Evolutionary conservation across 2,329 filamentous ascomycete genomes (phyloP), one percentile per base, ranked within the genome.

Genomic region (Ophiostoma novo-ulmi): DNA sequence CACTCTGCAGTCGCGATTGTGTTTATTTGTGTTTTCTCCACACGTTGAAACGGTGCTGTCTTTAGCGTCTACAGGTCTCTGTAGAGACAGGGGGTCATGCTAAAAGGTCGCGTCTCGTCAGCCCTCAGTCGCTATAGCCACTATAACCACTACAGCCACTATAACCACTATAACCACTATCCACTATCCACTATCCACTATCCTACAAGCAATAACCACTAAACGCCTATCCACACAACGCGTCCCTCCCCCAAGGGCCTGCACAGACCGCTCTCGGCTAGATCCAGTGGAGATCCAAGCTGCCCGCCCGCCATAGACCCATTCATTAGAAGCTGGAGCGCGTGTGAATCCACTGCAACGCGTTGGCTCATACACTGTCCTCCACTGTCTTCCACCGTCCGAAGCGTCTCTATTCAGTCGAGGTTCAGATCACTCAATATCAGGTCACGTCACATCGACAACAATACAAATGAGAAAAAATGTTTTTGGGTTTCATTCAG

Each of bases 321-420:
- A 63, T 63, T 63, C 61, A 65, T 65, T n/a, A n/a, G 35, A 20
- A 48, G 44, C 44, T 48, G 44, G 44, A 65, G 35, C 63, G 63
- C 63, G 63, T 39, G 20, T 22, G 63, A 65, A 65, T 13, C 63
- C 63, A 65, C 63, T 39, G 35, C 31, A 65, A 65, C 63, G 63
- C 63, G 63, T 65, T 39, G 22, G 31, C 7, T 20, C 17, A 22
- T 35, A 13, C 48, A 8, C 48, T n/a, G 41, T 44, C 11, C 3
- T 17, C 41, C 41, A 44, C 13, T 17, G 41, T 17, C 41, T 44
- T 44, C 13, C 41, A 44, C 41, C 20, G 41, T 14, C 14, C 48
- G 22, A 55, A 20, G 41, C 41, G 41, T 14, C 11, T 44, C 41
- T 13, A 14, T 44, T 13, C 41, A 48, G 17, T 7, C 8, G 44